Evolutionary conservation across 1,284 basidiomycete genomes (phyloP), one percentile per base, ranked within the genome.

Genomic region (Ceratobasidium sp.): DNA sequence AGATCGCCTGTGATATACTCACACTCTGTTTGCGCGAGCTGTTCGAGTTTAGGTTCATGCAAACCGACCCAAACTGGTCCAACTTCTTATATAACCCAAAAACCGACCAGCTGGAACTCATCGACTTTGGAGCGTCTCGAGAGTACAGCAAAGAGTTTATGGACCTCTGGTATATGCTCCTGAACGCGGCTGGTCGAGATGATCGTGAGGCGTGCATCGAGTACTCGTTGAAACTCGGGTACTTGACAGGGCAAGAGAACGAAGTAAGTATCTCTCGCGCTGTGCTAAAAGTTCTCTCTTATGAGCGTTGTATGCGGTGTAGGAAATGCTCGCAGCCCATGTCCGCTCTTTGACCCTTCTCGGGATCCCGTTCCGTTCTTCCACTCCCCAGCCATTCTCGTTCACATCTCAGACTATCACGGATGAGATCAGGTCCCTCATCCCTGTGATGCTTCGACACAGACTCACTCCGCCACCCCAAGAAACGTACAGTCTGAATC

Each of bases 21-120:
- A 92, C 95, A 69, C 89, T 99, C 2, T 98, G 96, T 82, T 87
- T 99, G 55, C 91, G 90, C 77, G 97, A 99, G 83, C 89, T 99
- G 16, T 98, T 99, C 85, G 88, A 92, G 78, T 98, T 97, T 86
- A 88, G 94, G 33, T 87, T 94, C 64, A 99, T 99, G 98, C 98
- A 99, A 85, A 99, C 97, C 0, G 97, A 99, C 84, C 97, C 98
- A 0, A 99, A 99, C 83, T 99, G 95, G 94, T 95, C 94, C 30
- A 99, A 99, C 84, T 99, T 99, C 86, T 86, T 99, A 38, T 99
- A 93, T 91, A 94, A 97, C 84, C 83, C 87, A 3, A 78, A 84
- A 3, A 90, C 91, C 1, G 87, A 88, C 64, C 86, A 90, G 85
- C 89, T 99, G 69, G 94, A 96, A 81, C 87, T 99, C 27, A 95